A percentile compares a stretch with the other conserved stretches of the same genome.
These are phyloP conservation scores for Dactylellina cionopaga DNA, from an alignment of 2,329 filamentous ascomycete genomes.

Conservation along the genomic window DNA sequence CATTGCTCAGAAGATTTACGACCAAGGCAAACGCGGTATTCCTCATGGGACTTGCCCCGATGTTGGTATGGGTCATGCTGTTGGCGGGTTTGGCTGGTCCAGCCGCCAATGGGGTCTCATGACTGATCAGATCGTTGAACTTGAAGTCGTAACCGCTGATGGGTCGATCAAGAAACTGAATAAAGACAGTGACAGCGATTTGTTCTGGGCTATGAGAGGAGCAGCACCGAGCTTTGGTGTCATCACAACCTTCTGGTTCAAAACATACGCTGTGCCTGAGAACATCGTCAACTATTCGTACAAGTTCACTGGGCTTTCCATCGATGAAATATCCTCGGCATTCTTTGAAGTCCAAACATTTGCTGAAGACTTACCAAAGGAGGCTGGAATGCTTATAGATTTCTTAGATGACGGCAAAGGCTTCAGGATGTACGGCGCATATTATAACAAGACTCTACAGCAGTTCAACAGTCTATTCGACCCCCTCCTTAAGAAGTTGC, in stretches of 20 bases:
- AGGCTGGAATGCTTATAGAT: constrained; percentile 50
- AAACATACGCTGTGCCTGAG: constrained; percentile 60
- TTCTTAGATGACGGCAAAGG: background rate
- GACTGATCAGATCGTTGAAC: constrained; percentile 65
- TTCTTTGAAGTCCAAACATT: constrained; percentile 56
- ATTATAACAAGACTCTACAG: constrained; percentile 1
- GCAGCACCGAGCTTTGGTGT: constrained; percentile 62
- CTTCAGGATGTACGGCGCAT: constrained; percentile 11
- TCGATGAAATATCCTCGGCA: background rate
- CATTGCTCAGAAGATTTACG: constrained; percentile 60
- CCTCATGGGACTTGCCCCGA: constrained; percentile 53
- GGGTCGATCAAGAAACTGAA: constrained; percentile 50
- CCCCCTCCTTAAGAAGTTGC: constrained; percentile 14
- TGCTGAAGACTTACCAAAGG: constrained; percentile 51
- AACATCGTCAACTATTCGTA: constrained; percentile 58
- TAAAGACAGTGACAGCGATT: constrained; percentile 59
- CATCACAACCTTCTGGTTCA: constrained; percentile 61
- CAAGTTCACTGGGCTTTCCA: constrained; percentile 57
- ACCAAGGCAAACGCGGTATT: constrained; percentile 58
- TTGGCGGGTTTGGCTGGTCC: constrained; percentile 61
- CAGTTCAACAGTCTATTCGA: constrained; percentile 12
- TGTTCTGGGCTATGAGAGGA: constrained; percentile 63
- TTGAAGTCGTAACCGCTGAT: constrained; percentile 63
- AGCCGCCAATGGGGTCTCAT: constrained; percentile 66
- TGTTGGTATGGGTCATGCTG: constrained; percentile 62